Base-by-base conservation (phyloP, 2,329 filamentous ascomycete genomes). In the Juglanconis sp. region DNA sequence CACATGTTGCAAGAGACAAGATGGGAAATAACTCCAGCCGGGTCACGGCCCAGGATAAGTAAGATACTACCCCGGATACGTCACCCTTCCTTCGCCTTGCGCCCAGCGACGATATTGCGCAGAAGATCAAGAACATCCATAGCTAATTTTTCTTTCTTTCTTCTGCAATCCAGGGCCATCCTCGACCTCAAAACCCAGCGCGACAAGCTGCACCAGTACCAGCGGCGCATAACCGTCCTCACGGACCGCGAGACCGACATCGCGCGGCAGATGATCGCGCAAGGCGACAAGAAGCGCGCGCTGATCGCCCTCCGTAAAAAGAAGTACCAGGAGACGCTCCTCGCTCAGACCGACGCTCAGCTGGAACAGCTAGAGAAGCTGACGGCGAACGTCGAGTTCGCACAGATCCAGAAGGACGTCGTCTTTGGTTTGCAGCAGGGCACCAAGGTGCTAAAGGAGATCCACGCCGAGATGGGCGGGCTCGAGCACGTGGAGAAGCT, bases 141-240 rank as follows among this genome's bases (percentile, higher is more conserved):
- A 32, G 52, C 60, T 46, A 46, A 56, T 52, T 53, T 24, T 40
- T 55, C 34, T 47, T 31, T 30, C 15, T 11, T n/a, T 11, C 30
- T 36, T n/a, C 24, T 15, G 10, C 17, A 36, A 24, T 35, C 40
- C 72, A 97, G 93, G 79, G 94, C 94, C 62, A 97, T 98, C 76
- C 89, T 98, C 70, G 93, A 98, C 77, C 90, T 98, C 79, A 98
- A 98, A 80, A 92, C 87, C 76, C 94, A 98, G 79, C 93, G 95
- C 74, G 95, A 99, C 81, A 96, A 92, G 75, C 88, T 99, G 3
- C 93, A 96, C 71, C 92, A 96, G 74, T 98, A 98, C 79, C 94
- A 97, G 76, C 89, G 90, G 70, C 90, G 91, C 69, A 95, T 99
- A 71, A 89, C 87, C 40, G 82, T 91, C 55, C 86, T 99, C 42